A percentile compares a stretch with the other conserved stretches of the same genome.
These are phyloP conservation scores for Pythium rishiriense DNA, from an alignment of 352 stramenopile genomes.

Conservation along the genomic window DNA sequence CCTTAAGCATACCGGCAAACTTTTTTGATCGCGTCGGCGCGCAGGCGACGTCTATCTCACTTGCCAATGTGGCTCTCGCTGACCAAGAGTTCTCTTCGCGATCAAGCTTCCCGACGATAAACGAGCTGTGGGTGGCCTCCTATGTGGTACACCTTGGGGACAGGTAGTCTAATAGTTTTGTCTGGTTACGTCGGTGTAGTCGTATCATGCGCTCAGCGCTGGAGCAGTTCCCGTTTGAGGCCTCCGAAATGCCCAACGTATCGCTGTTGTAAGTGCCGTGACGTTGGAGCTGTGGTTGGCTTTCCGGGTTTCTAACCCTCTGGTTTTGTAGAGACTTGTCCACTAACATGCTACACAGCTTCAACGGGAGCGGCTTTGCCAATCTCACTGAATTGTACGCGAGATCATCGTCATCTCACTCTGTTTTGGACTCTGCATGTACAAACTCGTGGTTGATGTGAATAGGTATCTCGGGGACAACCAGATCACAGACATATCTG, in stretches of 20 bases:
- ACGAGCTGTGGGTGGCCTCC: background rate
- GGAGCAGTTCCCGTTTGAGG: background rate
- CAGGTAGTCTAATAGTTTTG: background rate
- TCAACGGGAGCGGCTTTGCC: conserved; percentile 1
- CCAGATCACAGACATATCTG: background rate
- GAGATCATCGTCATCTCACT: no score
- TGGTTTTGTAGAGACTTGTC: conserved; percentile 4
- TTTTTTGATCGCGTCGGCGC: conserved; percentile 5
- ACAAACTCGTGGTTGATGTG: background rate
- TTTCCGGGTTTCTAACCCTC: background rate
- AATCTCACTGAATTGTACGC: conserved; percentile 2
- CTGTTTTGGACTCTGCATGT: background rate
- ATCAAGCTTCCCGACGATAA: background rate
- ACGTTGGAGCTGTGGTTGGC: background rate
- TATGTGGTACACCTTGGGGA: background rate
- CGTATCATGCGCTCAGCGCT: background rate
- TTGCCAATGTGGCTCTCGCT: background rate
- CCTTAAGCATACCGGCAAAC: background rate
- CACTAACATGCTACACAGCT: background rate
- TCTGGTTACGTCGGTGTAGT: background rate
- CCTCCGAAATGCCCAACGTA: background rate
- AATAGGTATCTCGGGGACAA: conserved; percentile 3
- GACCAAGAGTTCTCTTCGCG: background rate
- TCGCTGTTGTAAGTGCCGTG: background rate
- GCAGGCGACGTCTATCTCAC: background rate